phyloP scores from a whole-genome alignment of 768 basidiomycete genomes.

The Pisolithus albus region DNA sequence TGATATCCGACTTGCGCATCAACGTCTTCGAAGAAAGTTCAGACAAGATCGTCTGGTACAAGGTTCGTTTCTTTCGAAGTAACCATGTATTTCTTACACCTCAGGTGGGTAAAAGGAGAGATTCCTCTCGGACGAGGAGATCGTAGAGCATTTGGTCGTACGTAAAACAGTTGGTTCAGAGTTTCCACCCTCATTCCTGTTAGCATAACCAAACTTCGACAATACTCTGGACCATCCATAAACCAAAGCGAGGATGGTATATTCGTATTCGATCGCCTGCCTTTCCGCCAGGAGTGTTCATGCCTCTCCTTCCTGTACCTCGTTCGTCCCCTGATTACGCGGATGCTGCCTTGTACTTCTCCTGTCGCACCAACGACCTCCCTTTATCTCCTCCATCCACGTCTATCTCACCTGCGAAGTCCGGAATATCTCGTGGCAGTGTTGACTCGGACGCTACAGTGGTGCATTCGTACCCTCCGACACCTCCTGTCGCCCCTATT shows the following conservation, averaged over 20 bases:
- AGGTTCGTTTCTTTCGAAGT: constrained; percentile 36
- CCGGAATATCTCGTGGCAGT: constrained; percentile 23
- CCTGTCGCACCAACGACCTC: constrained; percentile 41
- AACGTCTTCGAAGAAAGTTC: constrained; percentile 55
- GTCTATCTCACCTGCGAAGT: neutral
- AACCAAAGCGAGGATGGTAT: constrained; percentile 80
- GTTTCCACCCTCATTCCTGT: neutral
- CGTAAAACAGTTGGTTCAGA: constrained; percentile 18
- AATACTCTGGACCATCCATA: constrained; percentile 70
- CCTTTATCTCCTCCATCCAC: constrained; percentile 16
- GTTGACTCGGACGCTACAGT: constrained; percentile 25
- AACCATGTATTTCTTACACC: neutral
- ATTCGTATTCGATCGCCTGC: constrained; percentile 65
- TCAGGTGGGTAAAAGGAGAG: constrained; percentile 49
- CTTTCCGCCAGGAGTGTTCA: constrained; percentile 58
- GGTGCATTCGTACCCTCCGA: constrained; percentile 55
- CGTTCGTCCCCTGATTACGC: constrained; percentile 40
- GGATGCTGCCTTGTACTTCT: constrained; percentile 47
- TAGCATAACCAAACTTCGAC: constrained; percentile 65
- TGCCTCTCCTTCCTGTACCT: constrained; percentile 47
- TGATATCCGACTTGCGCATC: constrained; percentile 61
- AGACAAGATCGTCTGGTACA: constrained; percentile 63
- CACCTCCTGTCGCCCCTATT: constrained; percentile 34
- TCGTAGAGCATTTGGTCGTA: constrained; percentile 68
- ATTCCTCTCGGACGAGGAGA: constrained; percentile 65